Evolutionary conservation across 176 grass and related monocot species (phyloP).

Genomic region (Alloteropsis semialata): DNA sequence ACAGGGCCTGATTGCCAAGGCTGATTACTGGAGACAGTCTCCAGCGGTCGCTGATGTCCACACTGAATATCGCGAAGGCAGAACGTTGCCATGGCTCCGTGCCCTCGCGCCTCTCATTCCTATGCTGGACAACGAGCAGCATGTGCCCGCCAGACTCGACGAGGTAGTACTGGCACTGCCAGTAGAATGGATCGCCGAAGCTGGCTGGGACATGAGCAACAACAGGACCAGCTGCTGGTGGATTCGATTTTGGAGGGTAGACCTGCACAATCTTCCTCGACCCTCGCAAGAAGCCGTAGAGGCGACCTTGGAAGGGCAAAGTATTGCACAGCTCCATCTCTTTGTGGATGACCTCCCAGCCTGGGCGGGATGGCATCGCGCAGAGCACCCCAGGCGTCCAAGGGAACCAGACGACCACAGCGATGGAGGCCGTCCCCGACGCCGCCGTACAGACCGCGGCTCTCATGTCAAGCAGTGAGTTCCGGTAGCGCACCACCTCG

Average conservation of each 20-base stretch:
- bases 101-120: too few relatives aligned
- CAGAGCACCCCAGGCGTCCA: neutral
- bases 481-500: neutral
- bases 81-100: neutral
- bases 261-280: neutral
- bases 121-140: neutral
- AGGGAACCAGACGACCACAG: constrained; percentile 12
- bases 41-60: neutral
- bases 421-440: neutral
- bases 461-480: neutral
- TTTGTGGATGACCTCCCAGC: neutral
- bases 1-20: constrained; percentile 23
- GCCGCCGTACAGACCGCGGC: neutral
- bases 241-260: neutral
- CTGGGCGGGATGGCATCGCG: neutral
- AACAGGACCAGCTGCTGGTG: neutral
- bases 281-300: neutral
- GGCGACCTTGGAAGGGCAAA: constrained; percentile 19
- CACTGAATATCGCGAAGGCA: neutral
- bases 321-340: neutral
- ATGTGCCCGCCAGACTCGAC: constrained; percentile 3
- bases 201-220: neutral
- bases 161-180: neutral
- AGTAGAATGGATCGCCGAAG: neutral
- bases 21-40: neutral